Evolutionary conservation across 2,329 filamentous ascomycete genomes (phyloP).

Genomic region (Knoxdaviesia capensis): DNA sequence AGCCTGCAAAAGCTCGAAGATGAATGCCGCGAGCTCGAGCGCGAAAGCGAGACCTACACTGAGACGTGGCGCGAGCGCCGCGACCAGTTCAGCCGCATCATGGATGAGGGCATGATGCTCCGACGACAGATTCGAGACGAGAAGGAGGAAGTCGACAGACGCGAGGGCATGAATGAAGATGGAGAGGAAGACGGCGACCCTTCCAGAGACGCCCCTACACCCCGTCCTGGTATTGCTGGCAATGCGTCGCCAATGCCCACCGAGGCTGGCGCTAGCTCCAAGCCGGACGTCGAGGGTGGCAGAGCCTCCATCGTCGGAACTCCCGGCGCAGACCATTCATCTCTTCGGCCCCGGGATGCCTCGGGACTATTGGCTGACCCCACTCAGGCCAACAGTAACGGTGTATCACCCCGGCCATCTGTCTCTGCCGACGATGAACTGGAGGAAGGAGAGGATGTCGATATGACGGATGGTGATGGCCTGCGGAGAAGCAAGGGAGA

Average conservation of each 20-base stretch:
- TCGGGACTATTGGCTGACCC: conserved; percentile 4
- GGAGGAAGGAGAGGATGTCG: conserved; percentile 31
- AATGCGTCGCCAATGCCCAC: too few species aligned
- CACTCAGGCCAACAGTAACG: conserved; percentile 14
- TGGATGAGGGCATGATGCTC: conserved; percentile 78
- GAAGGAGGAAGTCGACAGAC: conserved; percentile 80
- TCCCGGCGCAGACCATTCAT: not conserved
- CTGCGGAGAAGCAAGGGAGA: conserved; percentile 18
- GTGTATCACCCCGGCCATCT: conserved; percentile 10
- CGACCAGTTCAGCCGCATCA: conserved; percentile 73
- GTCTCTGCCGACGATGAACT: conserved; percentile 12
- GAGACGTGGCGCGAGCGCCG: conserved; percentile 68
- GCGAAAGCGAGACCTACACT: conserved; percentile 64
- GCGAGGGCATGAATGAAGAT: conserved; percentile 61
- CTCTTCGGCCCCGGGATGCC: conserved; percentile 4
- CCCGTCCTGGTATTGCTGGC: conserved; percentile 9
- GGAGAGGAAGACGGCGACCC: conserved; percentile 37
- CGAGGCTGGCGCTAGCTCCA: not conserved
- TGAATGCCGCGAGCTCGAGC: conserved; percentile 73
- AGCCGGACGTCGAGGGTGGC: conserved; percentile 1
- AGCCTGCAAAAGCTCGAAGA: conserved; percentile 67
- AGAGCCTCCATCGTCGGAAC: not conserved
- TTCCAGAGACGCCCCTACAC: conserved; percentile 25
- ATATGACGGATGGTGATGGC: conserved; percentile 20
- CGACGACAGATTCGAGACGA: conserved; percentile 77